Evolutionary conservation across 2,329 filamentous ascomycete genomes (phyloP).

Genomic region (Trichothecium sympodiale): DNA sequence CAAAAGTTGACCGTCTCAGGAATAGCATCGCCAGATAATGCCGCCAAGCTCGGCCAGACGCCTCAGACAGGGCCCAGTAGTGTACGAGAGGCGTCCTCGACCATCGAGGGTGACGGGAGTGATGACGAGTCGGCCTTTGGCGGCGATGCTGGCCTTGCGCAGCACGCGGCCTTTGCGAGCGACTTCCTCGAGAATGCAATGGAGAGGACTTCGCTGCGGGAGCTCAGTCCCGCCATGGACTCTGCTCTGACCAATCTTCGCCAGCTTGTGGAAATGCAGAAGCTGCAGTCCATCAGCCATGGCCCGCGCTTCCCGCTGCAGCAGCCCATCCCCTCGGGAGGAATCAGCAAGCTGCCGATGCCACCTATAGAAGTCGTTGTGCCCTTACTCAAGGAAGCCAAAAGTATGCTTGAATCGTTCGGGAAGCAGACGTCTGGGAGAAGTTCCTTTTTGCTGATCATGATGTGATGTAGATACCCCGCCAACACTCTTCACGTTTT

Average conservation of each 20-base stretch:
- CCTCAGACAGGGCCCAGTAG: constrained; percentile 15
- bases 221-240: constrained; percentile 38
- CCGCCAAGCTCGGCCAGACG: constrained; percentile 12
- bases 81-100: constrained; percentile 13
- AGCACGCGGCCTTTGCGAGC: constrained; percentile 41
- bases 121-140: constrained; percentile 31
- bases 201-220: constrained; percentile 31
- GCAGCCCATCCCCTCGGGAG: constrained; percentile 31
- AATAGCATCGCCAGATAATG: constrained; percentile 4
- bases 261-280: constrained; percentile 41
- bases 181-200: constrained; percentile 44
- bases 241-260: constrained; percentile 39
- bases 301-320: constrained; percentile 35
- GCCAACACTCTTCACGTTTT: constrained; percentile 36
- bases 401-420: constrained; percentile 20
- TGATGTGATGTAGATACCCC: constrained; percentile 23
- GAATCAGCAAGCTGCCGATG: constrained; percentile 40
- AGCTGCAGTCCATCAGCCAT: constrained; percentile 25
- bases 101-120: constrained; percentile 24
- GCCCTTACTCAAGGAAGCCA: constrained; percentile 34
- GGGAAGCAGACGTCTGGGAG: too few relatives aligned
- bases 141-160: constrained; percentile 36
- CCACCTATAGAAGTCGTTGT: constrained; percentile 41
- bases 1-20: constrained; percentile 23
- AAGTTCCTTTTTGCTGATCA: constrained; percentile 5